These are phyloP conservation scores for Rhodomyrtus psidioides DNA, from an alignment of 441 rosid species.

Conservation along the genomic window DNA sequence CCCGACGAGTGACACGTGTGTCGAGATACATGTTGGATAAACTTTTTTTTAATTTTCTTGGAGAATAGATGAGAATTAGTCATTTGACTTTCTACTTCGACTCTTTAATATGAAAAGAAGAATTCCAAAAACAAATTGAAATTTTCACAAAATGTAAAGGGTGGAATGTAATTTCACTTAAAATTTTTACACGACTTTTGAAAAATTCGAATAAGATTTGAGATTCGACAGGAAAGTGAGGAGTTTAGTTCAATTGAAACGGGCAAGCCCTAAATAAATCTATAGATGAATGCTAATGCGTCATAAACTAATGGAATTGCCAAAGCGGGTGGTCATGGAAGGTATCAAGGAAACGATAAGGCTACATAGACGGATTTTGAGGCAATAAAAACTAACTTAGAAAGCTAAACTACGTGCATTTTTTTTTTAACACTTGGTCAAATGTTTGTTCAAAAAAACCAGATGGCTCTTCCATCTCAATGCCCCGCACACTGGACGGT, in stretches of 20 bases:
- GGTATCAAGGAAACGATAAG: not conserved
- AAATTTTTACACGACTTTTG: fast-evolving
- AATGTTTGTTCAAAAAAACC: not conserved
- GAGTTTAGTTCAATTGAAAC: not conserved
- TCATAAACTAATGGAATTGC: not conserved
- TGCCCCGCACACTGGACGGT: not conserved
- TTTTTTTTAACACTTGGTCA: not conserved
- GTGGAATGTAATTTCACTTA: fast-evolving
- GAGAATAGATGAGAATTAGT: not conserved
- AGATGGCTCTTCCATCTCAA: not conserved
- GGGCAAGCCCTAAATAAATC: not conserved
- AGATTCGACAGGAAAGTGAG: not conserved
- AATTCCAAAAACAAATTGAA: not conserved
- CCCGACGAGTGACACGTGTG: not conserved
- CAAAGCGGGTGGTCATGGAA: not conserved
- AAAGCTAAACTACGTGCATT: not conserved
- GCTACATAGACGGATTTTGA: too few species aligned
- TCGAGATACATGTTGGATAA: not conserved
- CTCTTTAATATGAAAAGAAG: fast-evolving
- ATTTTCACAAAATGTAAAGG: not conserved
- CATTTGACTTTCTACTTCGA: fast-evolving
- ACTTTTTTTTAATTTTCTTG: fast-evolving
- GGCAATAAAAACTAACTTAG: too few species aligned
- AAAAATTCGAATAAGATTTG: not conserved
- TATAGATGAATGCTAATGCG: not conserved